Base-by-base conservation (phyloP, 345 rosid genomes). In the Microthlaspi erraticum region DNA sequence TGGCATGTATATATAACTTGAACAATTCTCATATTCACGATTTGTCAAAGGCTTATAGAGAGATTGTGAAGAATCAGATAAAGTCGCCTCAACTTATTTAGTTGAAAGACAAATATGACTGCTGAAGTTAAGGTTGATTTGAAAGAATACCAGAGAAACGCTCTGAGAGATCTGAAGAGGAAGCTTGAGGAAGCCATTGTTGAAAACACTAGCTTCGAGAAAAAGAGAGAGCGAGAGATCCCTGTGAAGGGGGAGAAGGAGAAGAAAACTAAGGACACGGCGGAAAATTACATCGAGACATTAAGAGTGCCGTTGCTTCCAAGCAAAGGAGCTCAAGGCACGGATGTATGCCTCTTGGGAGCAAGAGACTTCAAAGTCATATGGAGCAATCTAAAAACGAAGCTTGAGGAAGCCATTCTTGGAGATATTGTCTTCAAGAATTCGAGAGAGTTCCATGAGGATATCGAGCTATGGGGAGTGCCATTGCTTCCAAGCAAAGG, bases 121-220 rank as follows among this genome's bases (percentile, higher is more conserved):
- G 29, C 29, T 26, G 29, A 23, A 26, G 29, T 26, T 26, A 26
- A 26, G 0, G 29, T 26, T 18, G 98, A 92, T 77, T 85, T 92
- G 56, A 89, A 89, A 60, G 94, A 86, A 34, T 81, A 64, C 8
- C 96, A 92, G 84, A 85, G 68, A 71, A 87, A 86, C 76, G 98
- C 98, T 23, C 46, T 89, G 44, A 64, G 11, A 16, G 91, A 89
- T 67, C 68, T 89, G 8, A 89, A 86, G 75, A 64, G 78, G 4
- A 89, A 88, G 79, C 89, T 92, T 45, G 91, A 89, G 70, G 90
- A 87, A n/a, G 88, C 94, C 19, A 87, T 89, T 63, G 77, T 79
- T 10, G 87, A 79, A 17, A 68, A 80, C 73, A 78, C 55, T 73
- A 69, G 87, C 70, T 77, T 83, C 58, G 76, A 82, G 78, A 74